phyloP scores from a whole-genome alignment of 192 early-diverging fungal species.

The Dissophora ornata region DNA sequence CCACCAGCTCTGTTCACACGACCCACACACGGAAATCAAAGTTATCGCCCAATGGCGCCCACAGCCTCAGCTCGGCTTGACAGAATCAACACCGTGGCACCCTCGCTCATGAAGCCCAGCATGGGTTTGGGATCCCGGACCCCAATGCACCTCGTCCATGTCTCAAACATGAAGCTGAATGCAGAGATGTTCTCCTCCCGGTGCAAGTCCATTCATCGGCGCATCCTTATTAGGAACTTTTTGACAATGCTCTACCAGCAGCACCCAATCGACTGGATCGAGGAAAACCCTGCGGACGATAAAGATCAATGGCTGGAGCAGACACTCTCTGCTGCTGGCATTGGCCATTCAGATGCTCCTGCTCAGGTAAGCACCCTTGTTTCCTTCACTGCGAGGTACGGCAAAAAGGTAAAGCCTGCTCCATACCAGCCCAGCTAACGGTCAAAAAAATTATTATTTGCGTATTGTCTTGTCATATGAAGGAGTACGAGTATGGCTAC shows the following conservation, averaged over 20 bases:
- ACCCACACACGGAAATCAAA: neutral
- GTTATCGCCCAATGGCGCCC: conserved; percentile 3
- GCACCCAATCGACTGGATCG: conserved; percentile 40
- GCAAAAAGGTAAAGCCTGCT: too few relatives aligned
- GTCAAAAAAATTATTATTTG: too few relatives aligned
- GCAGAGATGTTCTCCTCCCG: conserved; percentile 30
- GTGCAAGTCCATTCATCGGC: conserved; percentile 27
- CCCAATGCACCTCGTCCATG: conserved; percentile 39
- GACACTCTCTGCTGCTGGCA: conserved; percentile 41
- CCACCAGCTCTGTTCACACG: neutral
- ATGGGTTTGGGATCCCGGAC: conserved; percentile 18
- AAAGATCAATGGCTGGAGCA: conserved; percentile 50
- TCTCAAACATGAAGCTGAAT: conserved; percentile 43
- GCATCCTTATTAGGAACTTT: conserved; percentile 50
- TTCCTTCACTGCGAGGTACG: too few relatives aligned
- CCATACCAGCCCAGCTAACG: neutral
- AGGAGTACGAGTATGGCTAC: neutral
- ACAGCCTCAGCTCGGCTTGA: neutral
- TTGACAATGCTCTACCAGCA: conserved; percentile 31
- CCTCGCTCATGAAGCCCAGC: conserved; percentile 25
- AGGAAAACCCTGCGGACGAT: conserved; percentile 18
- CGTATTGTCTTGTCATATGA: too few relatives aligned
- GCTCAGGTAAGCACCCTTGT: conserved; percentile 1
- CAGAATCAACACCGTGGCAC: conserved; percentile 14
- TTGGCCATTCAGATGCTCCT: neutral